Base-by-base conservation (phyloP, 306 rosid genomes). In the Prinsepia uniflora region DNA sequence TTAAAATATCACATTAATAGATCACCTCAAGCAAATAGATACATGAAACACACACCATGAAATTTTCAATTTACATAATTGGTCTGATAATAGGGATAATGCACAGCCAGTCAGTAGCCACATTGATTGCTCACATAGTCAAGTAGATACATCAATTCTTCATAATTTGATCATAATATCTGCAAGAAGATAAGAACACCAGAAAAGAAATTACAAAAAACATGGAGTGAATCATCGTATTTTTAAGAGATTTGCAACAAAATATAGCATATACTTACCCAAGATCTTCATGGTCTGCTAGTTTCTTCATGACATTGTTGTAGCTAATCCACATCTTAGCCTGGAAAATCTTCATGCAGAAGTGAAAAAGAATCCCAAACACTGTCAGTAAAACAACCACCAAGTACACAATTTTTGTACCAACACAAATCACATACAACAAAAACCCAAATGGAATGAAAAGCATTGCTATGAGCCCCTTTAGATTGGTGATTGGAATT, bases 371-470 rank as follows among this genome's bases (percentile, higher is more conserved):
- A 34, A 85, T 69, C 61, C 90, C 96, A 24, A 55, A 67, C 1
- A 65, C 49, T 0, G 87, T 83, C 81, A 90, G 85, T 6, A 82
- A 3, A 47, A 65, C 84, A 77, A 81, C 75, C 6, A 87, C 79
- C 79, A 90, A 24, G 72, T 43, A 83, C 13, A 87, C 84, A 36
- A 60, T 72, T 7, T 67, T 76, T 14, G 86, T 78, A 30, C 92
- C 96, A 45, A 72, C 70, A 63, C 4, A 80, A 75, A 85, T 74
- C 56, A 87, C 78, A 13, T 68, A 76, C 34, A 90, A 4, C 45
- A 87, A 68, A 78, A 87, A 84, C 6, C 24, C 72, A 49, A 85
- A 83, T 1, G 96, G 92, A 9, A 87, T 5, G 66, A 71, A 84
- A 61, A 90, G 86, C 84, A 82, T 72, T 0, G 81, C 62, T 12